Conservation (phyloP, 192 early-diverging fungal species). For the Coemansia sp. region DNA sequence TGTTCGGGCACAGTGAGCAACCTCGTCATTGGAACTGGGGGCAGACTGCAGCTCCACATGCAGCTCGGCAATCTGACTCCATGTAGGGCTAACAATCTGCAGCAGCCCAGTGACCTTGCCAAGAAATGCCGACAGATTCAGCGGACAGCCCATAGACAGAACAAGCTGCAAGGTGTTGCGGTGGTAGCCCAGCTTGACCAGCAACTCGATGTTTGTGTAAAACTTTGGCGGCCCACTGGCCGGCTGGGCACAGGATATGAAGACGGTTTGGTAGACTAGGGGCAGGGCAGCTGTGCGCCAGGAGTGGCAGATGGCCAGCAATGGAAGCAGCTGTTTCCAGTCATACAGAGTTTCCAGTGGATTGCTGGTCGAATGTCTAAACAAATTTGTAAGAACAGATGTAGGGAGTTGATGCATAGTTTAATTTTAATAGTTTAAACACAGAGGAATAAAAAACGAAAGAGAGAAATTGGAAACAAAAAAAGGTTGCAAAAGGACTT, state of each 20-base stretch:
- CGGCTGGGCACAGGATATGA: constrained; percentile 1
- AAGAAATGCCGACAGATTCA: neutral
- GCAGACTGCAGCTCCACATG: neutral
- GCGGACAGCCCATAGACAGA: neutral
- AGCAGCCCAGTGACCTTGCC: neutral
- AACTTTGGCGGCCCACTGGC: neutral
- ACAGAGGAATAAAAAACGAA: too few relatives aligned
- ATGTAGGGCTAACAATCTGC: neutral
- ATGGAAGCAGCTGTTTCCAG: constrained; percentile 12
- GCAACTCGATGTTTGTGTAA: constrained; percentile 5
- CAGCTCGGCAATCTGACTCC: neutral
- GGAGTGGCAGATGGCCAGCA: constrained; percentile 8
- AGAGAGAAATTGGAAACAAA: too few relatives aligned
- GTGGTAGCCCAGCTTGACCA: neutral
- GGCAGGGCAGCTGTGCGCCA: constrained; percentile 10
- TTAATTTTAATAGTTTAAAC: too few relatives aligned
- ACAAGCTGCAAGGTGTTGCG: neutral
- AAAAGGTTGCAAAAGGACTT: too few relatives aligned
- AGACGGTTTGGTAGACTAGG: constrained; percentile 7
- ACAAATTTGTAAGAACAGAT: too few relatives aligned
- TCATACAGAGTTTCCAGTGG: neutral
- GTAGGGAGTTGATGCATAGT: too few relatives aligned
- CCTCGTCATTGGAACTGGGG: neutral
- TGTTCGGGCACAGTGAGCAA: neutral
- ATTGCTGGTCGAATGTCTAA: neutral